Conservation (phyloP, 768 basidiomycete genomes). For the Sporobolomyces roseus region DNA sequence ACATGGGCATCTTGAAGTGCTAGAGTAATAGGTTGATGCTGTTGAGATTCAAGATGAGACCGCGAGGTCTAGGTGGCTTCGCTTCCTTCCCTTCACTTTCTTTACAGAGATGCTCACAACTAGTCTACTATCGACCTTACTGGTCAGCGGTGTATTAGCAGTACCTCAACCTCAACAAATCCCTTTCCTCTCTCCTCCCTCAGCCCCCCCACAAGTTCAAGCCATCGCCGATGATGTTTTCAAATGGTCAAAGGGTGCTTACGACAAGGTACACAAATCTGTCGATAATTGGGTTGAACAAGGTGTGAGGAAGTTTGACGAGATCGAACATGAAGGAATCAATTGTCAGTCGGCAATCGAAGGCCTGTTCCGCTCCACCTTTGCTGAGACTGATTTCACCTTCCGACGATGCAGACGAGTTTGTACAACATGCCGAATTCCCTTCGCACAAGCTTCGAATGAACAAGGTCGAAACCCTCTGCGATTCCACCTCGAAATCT, state of each 20-base stretch:
- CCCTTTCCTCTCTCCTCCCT: not conserved
- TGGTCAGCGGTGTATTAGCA: slow-evolving; percentile 16
- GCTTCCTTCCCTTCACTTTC: not conserved
- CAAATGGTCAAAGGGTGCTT: not conserved
- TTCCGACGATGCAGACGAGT: slow-evolving; percentile 62
- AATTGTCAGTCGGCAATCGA: slow-evolving; percentile 57
- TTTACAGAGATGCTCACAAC: not conserved
- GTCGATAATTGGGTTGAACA: slow-evolving; percentile 46
- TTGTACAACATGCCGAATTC: slow-evolving; percentile 58
- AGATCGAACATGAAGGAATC: slow-evolving; percentile 64
- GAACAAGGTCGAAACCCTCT: slow-evolving; percentile 60
- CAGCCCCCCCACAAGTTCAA: not conserved
- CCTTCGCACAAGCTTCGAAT: slow-evolving; percentile 61
- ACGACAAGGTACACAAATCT: slow-evolving; percentile 8
- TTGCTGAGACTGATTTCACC: slow-evolving; percentile 6
- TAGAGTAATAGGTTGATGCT: not conserved
- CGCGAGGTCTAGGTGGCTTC: not conserved
- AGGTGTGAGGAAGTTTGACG: slow-evolving; percentile 59
- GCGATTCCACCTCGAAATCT: slow-evolving; percentile 74
- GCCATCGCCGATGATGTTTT: not conserved
- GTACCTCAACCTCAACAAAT: slow-evolving; percentile 12
- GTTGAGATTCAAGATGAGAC: not conserved
- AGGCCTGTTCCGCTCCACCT: not conserved
- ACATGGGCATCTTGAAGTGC: slow-evolving; percentile 18
- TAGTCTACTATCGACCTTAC: not conserved